Evolutionary conservation across 805 yeast genomes (phyloP), one percentile per base, ranked within the genome.

Genomic region (Saccharomycopsis synnaedendra): DNA sequence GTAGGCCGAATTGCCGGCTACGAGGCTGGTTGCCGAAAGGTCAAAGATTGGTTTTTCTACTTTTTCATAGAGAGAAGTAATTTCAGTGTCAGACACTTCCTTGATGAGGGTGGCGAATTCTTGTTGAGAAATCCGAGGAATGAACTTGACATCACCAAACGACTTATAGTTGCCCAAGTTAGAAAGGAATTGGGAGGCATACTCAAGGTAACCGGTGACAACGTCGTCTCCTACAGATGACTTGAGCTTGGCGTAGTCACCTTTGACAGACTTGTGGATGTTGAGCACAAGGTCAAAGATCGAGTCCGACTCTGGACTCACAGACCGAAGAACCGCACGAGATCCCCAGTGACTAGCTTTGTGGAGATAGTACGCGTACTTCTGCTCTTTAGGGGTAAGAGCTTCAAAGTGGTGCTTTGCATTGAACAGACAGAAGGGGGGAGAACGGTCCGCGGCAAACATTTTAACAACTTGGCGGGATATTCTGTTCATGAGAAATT

Each of bases 311-410:
- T 87, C 95, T 28, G 83, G 82, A 7, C 89, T 80, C 4, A 87
- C 94, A 39, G 87, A 86, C 58, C 95, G 72, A 51, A 85, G 67
- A 2, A 84, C 85, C 4, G 80, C 85, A 53, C 93, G 70, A 7
- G 93, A 74, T 37, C 96, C 96, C 65, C 77, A 78, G 61, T 85
- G 94, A 41, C 88, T 78, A 3, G 95, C 96, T 58, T 81, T 76
- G 38, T 89, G 78, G 64, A 87, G 76, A 61, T 78, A 79, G 65
- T 87, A 95, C 27, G 96, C 94, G 59, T 87, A 87, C 49, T 72
- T 70, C 60, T 84, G 75, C 53, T 81, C 81, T 38, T 68, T 63
- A 5, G 67, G 63, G 10, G 83, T 71, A 57, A 87, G 69, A 42
- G 76, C 76, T 11, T 80, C 78, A 56, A 87, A 85, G 63, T 76